Percentiles rank a stretch among this genome's conserved stretches.
These are phyloP conservation scores for Vicia villosa DNA, from an alignment of 306 rosid species.

Conservation along the genomic window DNA sequence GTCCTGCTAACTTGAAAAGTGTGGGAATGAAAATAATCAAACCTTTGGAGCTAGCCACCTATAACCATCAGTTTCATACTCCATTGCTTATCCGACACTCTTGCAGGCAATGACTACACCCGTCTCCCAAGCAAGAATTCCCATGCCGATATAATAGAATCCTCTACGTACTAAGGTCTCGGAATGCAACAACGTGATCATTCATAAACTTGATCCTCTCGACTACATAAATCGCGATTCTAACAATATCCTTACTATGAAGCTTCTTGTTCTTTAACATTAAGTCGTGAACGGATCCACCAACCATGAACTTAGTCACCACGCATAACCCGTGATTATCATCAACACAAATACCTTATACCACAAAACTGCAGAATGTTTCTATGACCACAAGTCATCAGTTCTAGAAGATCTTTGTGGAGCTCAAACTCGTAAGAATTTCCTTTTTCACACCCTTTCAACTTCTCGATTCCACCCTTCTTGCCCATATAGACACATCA, in stretches of 20 bases:
- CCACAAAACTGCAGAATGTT: constrained; percentile 80
- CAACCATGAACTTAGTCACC: constrained; percentile 85
- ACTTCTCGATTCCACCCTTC: constrained; percentile 86
- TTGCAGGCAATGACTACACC: constrained; percentile 88
- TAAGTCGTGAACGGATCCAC: constrained; percentile 81
- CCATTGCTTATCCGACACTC: constrained; percentile 76
- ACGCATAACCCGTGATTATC: constrained; percentile 91
- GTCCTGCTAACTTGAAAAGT: constrained; percentile 15
- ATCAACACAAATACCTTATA: constrained; percentile 76
- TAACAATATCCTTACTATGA: constrained; percentile 69
- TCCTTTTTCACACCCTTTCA: constrained; percentile 95
- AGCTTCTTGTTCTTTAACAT: constrained; percentile 79
- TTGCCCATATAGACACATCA: constrained; percentile 79
- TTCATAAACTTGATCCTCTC: constrained; percentile 92
- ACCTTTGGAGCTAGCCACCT: constrained; percentile 99
- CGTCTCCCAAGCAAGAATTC: constrained; percentile 88
- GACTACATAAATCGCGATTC: constrained; percentile 80
- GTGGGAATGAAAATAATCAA: constrained; percentile 43
- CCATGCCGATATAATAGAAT: constrained; percentile 84
- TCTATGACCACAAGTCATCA: constrained; percentile 90
- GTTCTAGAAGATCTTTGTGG: constrained; percentile 72
- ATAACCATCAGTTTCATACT: constrained; percentile 96
- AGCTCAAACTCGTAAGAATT: constrained; percentile 80
- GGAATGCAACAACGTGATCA: constrained; percentile 78
- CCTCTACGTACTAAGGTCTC: constrained; percentile 82